Evolutionary conservation across 148 eudicot species (phyloP).

Genomic region (Polygonum maritimum): DNA sequence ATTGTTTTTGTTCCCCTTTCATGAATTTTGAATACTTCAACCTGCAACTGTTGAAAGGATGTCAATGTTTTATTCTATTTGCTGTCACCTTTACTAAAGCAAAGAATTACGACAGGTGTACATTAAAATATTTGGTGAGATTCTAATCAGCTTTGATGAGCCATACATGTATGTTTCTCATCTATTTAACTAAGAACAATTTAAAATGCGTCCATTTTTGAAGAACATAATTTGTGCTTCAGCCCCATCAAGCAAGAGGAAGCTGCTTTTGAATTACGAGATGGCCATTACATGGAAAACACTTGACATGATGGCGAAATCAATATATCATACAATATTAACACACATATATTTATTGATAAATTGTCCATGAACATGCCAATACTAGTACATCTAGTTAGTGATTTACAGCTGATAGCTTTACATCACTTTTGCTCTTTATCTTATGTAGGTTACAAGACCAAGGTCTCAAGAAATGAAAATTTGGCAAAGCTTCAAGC

Average conservation of each 20-base stretch:
- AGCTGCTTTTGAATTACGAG: not conserved
- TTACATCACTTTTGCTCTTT: constrained; percentile 7
- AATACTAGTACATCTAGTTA: not conserved
- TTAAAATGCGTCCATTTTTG: not conserved
- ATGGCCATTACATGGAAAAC: not conserved
- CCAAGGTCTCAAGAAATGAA: constrained; percentile 73
- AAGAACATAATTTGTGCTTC: not conserved
- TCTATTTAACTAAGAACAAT: not conserved
- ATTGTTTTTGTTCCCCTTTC: not conserved
- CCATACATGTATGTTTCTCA: not conserved
- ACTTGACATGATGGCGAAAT: not conserved
- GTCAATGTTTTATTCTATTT: not conserved
- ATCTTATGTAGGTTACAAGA: constrained; percentile 49
- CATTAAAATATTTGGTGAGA: not conserved
- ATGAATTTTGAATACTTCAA: not conserved
- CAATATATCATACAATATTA: not conserved
- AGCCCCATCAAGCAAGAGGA: not conserved
- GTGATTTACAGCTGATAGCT: not conserved
- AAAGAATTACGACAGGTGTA: not conserved
- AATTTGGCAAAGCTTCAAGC: constrained; percentile 88
- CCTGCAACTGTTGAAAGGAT: not conserved
- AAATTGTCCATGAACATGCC: not conserved
- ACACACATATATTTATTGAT: not conserved
- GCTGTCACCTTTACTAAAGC: not conserved
- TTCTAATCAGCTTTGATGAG: not conserved